These are phyloP conservation scores for Geranium brycei DNA, from an alignment of 345 rosid species.

Conservation along the genomic window DNA sequence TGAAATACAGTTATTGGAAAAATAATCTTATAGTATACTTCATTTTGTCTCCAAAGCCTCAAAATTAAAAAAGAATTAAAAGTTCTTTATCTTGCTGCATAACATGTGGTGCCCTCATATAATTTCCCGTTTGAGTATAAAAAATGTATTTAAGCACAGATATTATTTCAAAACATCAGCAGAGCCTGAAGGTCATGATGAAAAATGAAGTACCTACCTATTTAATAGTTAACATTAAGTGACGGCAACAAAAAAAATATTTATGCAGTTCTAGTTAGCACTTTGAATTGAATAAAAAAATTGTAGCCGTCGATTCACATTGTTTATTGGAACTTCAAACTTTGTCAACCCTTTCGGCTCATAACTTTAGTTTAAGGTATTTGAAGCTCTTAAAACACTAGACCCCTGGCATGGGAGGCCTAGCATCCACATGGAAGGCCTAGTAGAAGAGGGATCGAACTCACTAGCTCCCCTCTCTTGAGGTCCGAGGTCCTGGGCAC, in stretches of 20 bases:
- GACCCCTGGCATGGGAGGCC: neutral
- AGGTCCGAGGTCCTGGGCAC: neutral
- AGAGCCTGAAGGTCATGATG: too few species aligned
- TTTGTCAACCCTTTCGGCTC: neutral
- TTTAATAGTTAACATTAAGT: neutral
- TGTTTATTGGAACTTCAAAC: too few species aligned
- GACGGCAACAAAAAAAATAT: too few species aligned
- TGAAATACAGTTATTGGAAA: neutral
- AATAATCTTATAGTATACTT: neutral
- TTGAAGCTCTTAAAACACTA: neutral
- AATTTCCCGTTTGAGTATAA: neutral
- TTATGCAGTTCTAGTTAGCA: neutral
- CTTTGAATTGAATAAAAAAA: too few species aligned
- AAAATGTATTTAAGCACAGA: too few species aligned
- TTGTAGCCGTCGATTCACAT: neutral
- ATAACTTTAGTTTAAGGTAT: neutral
- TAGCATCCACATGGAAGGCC: neutral
- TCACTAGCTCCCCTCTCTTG: too few species aligned
- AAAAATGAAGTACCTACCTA: neutral
- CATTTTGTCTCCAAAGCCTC: neutral
- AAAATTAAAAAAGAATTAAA: too few species aligned
- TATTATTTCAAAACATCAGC: too few species aligned
- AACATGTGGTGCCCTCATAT: neutral
- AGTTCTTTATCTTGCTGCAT: neutral
- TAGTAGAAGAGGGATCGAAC: neutral